Conservation (phyloP, 192 early-diverging fungal species). For the Jimgerdemannia flammicorona region DNA sequence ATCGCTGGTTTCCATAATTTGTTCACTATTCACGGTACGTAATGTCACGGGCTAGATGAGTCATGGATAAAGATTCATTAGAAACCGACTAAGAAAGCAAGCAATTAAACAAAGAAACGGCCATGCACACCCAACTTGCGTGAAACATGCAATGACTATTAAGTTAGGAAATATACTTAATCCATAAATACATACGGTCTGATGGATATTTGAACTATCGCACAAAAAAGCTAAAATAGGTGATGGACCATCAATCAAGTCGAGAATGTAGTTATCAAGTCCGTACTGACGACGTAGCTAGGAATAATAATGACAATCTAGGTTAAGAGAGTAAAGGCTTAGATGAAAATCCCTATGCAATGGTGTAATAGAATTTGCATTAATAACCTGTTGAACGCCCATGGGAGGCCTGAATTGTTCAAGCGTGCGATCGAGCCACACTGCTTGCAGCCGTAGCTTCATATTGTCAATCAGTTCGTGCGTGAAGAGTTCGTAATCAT, state of each 20-base stretch:
- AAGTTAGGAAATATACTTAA: too few species aligned
- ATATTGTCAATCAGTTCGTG: constrained; percentile 57
- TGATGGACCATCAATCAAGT: constrained; percentile 70
- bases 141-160: too few species aligned
- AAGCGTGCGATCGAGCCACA: constrained; percentile 32
- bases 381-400: constrained; percentile 16
- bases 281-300: constrained; percentile 49
- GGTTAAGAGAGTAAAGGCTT: not conserved
- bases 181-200: constrained; percentile 31
- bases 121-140: too few species aligned
- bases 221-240: constrained; percentile 65
- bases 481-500: constrained; percentile 74
- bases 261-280: constrained; percentile 72
- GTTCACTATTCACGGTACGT: constrained; percentile 1
- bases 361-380: not conserved
- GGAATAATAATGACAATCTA: not conserved
- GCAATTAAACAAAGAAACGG: too few species aligned
- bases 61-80: not conserved
- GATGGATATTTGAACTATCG: constrained; percentile 52
- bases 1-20: constrained; percentile 4
- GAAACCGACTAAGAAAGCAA: too few species aligned
- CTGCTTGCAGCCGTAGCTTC: constrained; percentile 59
- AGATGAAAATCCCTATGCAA: not conserved
- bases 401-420: constrained; percentile 29
- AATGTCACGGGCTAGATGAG: constrained; percentile 24